Conservation (phyloP, 139 green algal species). For the Micractinium sp. region DNA sequence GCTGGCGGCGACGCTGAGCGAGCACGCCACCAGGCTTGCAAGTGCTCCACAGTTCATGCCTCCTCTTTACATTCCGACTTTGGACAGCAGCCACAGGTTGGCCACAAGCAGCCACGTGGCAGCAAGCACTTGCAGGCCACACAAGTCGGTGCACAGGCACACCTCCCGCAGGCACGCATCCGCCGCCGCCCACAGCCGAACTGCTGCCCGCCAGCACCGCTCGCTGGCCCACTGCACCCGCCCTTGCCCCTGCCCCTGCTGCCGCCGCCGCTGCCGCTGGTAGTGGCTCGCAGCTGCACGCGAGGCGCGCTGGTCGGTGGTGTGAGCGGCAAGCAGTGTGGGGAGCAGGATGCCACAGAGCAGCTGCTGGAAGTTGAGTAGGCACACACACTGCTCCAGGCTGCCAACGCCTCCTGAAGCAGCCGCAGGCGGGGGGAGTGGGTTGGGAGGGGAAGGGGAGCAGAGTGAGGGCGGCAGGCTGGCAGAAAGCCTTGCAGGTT, state of each 20-base stretch:
- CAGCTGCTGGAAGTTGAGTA: background rate
- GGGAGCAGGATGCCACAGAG: background rate
- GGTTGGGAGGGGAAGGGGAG: too few species aligned
- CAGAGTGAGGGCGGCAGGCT: background rate
- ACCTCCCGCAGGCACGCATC: background rate
- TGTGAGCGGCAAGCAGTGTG: background rate
- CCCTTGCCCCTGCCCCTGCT: background rate
- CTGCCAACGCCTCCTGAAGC: background rate
- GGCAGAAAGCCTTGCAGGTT: too few species aligned
- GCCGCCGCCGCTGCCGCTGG: background rate
- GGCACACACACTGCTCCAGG: background rate
- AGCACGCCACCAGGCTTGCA: too few species aligned
- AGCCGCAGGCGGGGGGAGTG: background rate
- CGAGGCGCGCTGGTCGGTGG: background rate
- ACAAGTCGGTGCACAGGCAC: background rate
- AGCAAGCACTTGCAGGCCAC: background rate
- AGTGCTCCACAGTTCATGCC: too few species aligned
- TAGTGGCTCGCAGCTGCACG: too few species aligned
- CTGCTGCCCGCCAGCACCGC: too few species aligned
- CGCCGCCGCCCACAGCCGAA: background rate
- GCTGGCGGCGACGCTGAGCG: too few species aligned
- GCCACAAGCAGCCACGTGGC: background rate
- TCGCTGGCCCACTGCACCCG: too few species aligned
- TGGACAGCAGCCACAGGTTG: background rate
- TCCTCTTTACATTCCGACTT: too few species aligned